A percentile compares a stretch with the other conserved stretches of the same genome.
Evolutionary conservation across 2,329 filamentous ascomycete species (phyloP).

Genomic region (Pestalotiopsis sp.): DNA sequence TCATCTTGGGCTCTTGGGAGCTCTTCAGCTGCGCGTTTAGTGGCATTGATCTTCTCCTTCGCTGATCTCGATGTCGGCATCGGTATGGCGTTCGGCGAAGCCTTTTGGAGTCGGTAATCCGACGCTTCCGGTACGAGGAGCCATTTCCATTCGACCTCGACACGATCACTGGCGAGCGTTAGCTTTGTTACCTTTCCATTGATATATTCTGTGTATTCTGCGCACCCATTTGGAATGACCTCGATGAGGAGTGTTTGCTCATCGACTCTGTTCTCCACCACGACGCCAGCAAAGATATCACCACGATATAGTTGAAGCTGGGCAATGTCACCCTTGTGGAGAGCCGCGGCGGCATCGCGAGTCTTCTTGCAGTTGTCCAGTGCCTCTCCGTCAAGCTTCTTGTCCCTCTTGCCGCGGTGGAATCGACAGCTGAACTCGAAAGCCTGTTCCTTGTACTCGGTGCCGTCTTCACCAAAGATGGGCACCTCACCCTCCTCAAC

Average conservation of each 20-base stretch:
- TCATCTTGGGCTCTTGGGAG: constrained; percentile 66
- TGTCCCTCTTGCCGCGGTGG: constrained; percentile 85
- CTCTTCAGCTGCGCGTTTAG: constrained; percentile 61
- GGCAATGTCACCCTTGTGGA: constrained; percentile 76
- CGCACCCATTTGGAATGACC: constrained; percentile 79
- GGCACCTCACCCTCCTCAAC: constrained; percentile 86
- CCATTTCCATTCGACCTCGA: constrained; percentile 87
- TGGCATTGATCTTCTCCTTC: constrained; percentile 69
- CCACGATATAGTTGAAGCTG: constrained; percentile 84
- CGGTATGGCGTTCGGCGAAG: constrained; percentile 71
- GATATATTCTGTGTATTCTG: constrained; percentile 11
- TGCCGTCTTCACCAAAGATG: constrained; percentile 86
- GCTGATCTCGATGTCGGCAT: constrained; percentile 67
- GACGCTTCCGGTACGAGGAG: constrained; percentile 72
- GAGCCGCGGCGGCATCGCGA: constrained; percentile 65
- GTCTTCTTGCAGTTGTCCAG: constrained; percentile 74
- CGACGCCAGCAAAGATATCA: constrained; percentile 88
- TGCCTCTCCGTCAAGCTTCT: constrained; percentile 68
- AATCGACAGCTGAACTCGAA: constrained; percentile 95
- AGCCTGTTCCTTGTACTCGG: constrained; percentile 87
- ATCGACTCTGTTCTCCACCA: constrained; percentile 78
- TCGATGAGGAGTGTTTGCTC: constrained; percentile 81
- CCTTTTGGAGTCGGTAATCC: constrained; percentile 73
- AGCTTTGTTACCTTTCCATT: constrained; percentile 32
- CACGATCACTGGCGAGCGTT: constrained; percentile 60